These are phyloP conservation scores for Candida khao-thaluensis DNA, from an alignment of 805 yeast species.

Conservation along the genomic window DNA sequence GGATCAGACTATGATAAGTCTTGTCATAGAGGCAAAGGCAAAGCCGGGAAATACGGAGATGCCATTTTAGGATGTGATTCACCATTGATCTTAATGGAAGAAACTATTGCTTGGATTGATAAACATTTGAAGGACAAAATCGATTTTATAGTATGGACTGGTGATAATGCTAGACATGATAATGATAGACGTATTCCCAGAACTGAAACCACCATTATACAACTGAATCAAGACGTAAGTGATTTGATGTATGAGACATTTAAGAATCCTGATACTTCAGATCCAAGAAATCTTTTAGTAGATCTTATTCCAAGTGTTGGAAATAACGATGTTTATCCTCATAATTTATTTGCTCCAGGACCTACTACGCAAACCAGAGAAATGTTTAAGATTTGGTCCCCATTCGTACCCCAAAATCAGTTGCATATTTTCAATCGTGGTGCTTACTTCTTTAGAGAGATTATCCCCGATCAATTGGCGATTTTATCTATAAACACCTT, in stretches of 20 bases:
- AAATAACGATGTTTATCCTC: slow-evolving; percentile 88
- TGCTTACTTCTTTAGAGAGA: slow-evolving; percentile 71
- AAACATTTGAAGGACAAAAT: slow-evolving; percentile 68
- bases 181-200: slow-evolving; percentile 74
- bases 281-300: slow-evolving; percentile 46
- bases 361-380: slow-evolving; percentile 88
- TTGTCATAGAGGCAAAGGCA: slow-evolving; percentile 61
- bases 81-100: slow-evolving; percentile 58
- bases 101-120: slow-evolving; percentile 66
- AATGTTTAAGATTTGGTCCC: slow-evolving; percentile 68
- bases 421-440: slow-evolving; percentile 72
- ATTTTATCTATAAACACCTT: slow-evolving; percentile 76
- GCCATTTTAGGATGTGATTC: slow-evolving; percentile 78
- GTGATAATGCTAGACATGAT: slow-evolving; percentile 85
- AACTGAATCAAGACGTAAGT: slow-evolving; percentile 61
- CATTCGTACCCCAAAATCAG: slow-evolving; percentile 74
- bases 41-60: slow-evolving; percentile 69
- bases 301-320: slow-evolving; percentile 72
- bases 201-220: slow-evolving; percentile 68
- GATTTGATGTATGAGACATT: slow-evolving; percentile 52
- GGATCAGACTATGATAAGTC: slow-evolving; percentile 46
- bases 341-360: slow-evolving; percentile 79
- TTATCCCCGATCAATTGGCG: slow-evolving; percentile 77
- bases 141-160: slow-evolving; percentile 89
- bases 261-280: slow-evolving; percentile 43